These are phyloP conservation scores for Astrothelium subdiscretum DNA, from an alignment of 495 filamentous ascomycete genomes.

Conservation along the genomic window DNA sequence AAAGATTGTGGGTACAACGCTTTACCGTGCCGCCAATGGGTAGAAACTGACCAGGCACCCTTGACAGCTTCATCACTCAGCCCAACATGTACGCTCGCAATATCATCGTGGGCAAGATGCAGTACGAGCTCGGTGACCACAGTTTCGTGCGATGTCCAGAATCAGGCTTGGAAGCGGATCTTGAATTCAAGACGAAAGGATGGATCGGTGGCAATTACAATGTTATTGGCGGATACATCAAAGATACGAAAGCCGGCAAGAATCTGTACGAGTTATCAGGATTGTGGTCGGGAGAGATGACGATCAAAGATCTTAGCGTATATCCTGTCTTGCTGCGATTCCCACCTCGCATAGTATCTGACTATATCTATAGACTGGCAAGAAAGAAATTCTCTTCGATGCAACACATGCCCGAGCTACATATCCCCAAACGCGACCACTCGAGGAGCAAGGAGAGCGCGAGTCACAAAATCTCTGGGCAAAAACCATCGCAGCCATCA, in stretches of 20 bases:
- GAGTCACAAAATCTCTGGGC: slow-evolving; percentile 86
- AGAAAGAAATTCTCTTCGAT: slow-evolving; percentile 84
- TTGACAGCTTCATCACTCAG: slow-evolving; percentile 69
- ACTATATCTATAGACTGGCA: slow-evolving; percentile 50
- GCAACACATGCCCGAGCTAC: slow-evolving; percentile 65
- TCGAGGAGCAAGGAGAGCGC: slow-evolving; percentile 78
- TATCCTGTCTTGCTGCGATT: slow-evolving; percentile 13
- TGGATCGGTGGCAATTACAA: slow-evolving; percentile 96
- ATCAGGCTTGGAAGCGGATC: slow-evolving; percentile 70
- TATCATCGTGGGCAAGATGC: slow-evolving; percentile 98
- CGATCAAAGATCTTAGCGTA: slow-evolving; percentile 71
- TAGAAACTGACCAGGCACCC: slow-evolving; percentile 1
- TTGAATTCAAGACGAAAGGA: slow-evolving; percentile 98
- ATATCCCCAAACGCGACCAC: slow-evolving; percentile 58
- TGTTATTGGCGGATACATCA: slow-evolving; percentile 86
- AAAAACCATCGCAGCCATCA: slow-evolving; percentile 67
- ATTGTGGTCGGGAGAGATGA: slow-evolving; percentile 91
- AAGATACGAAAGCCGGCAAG: slow-evolving; percentile 76
- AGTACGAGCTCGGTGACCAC: slow-evolving; percentile 96
- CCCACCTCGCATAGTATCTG: not conserved
- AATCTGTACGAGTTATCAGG: slow-evolving; percentile 81
- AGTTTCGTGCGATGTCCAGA: slow-evolving; percentile 91
- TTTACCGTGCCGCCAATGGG: not conserved
- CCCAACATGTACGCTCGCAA: slow-evolving; percentile 99
- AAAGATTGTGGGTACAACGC: slow-evolving; percentile 65